These are phyloP conservation scores for Bruguiera hainesii DNA, from an alignment of 441 rosid genomes.

Conservation along the genomic window DNA sequence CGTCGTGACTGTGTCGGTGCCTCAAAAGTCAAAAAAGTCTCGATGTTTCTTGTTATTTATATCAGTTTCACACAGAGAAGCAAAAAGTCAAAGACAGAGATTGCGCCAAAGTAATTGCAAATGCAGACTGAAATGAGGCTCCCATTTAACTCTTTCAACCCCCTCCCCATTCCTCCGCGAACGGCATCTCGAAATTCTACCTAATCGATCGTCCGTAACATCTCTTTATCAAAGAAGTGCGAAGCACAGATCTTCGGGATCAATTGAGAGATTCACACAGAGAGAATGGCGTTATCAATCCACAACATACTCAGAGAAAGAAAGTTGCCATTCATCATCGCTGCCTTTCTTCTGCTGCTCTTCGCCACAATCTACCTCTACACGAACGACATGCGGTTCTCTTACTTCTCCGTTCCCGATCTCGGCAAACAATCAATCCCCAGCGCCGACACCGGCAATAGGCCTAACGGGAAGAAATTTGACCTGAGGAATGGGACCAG, in stretches of 20 bases:
- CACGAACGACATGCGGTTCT: conserved; percentile 26
- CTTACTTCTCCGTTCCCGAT: conserved; percentile 32
- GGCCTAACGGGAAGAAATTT: not conserved
- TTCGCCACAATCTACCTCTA: conserved; percentile 34
- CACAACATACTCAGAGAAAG: conserved; percentile 31
- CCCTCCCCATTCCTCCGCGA: not conserved
- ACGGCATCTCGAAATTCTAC: not conserved
- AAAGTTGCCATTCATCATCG: conserved; percentile 34
- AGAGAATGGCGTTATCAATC: conserved; percentile 28
- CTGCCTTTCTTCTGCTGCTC: conserved; percentile 36
- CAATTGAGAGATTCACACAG: not conserved
- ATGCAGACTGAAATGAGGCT: not conserved
- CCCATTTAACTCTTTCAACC: not conserved
- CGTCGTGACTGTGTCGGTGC: no score
- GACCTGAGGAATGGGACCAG: not conserved
- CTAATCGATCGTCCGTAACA: no score
- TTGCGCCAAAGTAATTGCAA: not conserved
- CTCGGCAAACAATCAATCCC: conserved; percentile 16
- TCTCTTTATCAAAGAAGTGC: no score
- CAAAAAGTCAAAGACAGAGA: no score
- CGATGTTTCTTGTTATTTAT: no score
- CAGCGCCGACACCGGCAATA: not conserved
- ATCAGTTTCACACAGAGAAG: no score
- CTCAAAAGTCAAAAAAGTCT: no score
- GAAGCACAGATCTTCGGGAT: not conserved